phyloP scores from a whole-genome alignment of 441 rosid genomes.

The Erodium texanum region DNA sequence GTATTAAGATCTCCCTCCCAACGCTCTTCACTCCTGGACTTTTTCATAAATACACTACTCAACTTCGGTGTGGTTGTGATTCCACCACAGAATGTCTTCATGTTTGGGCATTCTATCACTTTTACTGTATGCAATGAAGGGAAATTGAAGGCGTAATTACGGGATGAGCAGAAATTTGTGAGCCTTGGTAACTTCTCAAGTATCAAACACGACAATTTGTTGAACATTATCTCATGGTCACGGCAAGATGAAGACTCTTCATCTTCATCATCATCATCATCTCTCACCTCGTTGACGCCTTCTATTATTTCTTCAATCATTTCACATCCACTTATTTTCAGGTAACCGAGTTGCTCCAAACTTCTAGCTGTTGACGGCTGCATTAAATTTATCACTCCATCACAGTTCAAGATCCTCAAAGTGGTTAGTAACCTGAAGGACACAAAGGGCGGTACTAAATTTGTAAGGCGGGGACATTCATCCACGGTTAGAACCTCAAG shows the following conservation, averaged over 20 bases:
- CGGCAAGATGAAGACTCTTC: neutral
- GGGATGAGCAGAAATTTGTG: neutral
- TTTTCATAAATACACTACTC: no score
- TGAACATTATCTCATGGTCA: neutral
- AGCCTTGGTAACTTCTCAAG: neutral
- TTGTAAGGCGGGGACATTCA: no score
- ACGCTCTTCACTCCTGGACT: no score
- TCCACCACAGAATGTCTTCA: neutral
- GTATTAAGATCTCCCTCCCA: no score
- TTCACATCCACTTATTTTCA: no score
- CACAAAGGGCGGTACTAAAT: no score
- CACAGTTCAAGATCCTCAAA: neutral
- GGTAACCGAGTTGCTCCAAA: neutral
- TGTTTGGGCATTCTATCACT: neutral
- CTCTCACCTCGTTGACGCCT: no score
- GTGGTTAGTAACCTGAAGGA: neutral
- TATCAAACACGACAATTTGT: neutral
- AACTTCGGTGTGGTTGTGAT: neutral
- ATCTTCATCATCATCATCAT: neutral
- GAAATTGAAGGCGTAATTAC: neutral
- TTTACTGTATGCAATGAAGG: neutral
- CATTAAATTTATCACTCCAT: no score
- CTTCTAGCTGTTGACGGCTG: neutral
- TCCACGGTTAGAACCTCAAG: no score
- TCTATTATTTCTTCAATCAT: neutral